These are phyloP conservation scores for Tolypocladium inflatum DNA, from an alignment of 2,329 filamentous ascomycete species.

Conservation along the genomic window DNA sequence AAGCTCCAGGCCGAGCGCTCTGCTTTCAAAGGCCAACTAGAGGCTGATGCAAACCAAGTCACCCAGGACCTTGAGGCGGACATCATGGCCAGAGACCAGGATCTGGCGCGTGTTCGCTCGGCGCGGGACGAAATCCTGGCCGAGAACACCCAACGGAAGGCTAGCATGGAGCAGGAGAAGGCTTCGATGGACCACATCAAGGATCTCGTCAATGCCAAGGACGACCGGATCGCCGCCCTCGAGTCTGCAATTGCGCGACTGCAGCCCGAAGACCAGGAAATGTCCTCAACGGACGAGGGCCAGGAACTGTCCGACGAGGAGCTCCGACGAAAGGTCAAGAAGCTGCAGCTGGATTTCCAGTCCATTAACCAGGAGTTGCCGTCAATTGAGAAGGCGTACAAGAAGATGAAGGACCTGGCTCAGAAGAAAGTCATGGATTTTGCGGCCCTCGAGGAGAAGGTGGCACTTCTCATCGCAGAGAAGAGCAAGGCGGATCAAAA, in stretches of 20 bases:
- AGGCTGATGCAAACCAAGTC: conserved; percentile 66
- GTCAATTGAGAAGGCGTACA: conserved; percentile 84
- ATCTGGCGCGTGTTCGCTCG: conserved; percentile 77
- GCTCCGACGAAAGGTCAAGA: conserved; percentile 62
- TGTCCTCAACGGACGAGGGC: conserved; percentile 34
- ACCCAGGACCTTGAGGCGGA: conserved; percentile 75
- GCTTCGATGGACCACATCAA: conserved; percentile 63
- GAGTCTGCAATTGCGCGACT: conserved; percentile 76
- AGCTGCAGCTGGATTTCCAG: conserved; percentile 69
- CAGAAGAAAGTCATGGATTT: conserved; percentile 81
- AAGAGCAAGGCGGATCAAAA: conserved; percentile 97
- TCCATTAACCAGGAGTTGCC: conserved; percentile 82
- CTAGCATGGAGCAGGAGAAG: conserved; percentile 67
- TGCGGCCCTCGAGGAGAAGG: conserved; percentile 64
- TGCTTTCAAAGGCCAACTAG: conserved; percentile 68
- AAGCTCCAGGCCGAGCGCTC: conserved; percentile 80
- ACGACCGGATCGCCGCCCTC: conserved; percentile 69
- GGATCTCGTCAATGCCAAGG: conserved; percentile 69
- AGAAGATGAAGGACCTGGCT: conserved; percentile 75
- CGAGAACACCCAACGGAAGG: conserved; percentile 71
- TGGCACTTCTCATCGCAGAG: conserved; percentile 66
- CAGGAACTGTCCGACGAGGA: conserved; percentile 59
- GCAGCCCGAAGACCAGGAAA: conserved; percentile 37
- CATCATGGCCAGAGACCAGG: conserved; percentile 69
- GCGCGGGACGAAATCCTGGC: conserved; percentile 77